These are phyloP conservation scores for Fusarium lyarnte DNA, from an alignment of 2,329 filamentous ascomycete genomes.

Conservation along the genomic window DNA sequence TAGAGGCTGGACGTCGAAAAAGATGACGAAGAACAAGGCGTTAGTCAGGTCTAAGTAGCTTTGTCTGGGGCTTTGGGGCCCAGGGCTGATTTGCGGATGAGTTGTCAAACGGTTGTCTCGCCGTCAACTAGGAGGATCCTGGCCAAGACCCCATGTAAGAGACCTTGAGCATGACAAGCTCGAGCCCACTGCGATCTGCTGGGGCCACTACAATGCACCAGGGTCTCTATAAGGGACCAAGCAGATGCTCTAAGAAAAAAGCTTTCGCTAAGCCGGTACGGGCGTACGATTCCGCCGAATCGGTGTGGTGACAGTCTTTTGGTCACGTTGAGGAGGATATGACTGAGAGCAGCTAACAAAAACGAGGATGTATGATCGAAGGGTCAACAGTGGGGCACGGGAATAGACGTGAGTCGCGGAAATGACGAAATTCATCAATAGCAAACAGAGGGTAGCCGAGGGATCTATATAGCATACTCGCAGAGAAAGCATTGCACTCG, in stretches of 20 bases:
- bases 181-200: constrained; percentile 53
- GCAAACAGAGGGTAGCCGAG: constrained; percentile 35
- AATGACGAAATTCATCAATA: constrained; percentile 40
- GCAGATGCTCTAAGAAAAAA: constrained; percentile 18
- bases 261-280: constrained; percentile 36
- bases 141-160: constrained; percentile 49
- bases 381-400: constrained; percentile 30
- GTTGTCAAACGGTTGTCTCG: constrained; percentile 51
- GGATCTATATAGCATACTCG: constrained; percentile 41
- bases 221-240: constrained; percentile 49
- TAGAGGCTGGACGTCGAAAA: constrained; percentile 40
- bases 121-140: constrained; percentile 54
- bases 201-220: constrained; percentile 52
- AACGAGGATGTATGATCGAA: constrained; percentile 20
- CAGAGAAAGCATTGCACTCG: constrained; percentile 32
- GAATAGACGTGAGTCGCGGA: constrained; percentile 36
- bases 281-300: constrained; percentile 40
- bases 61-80: constrained; percentile 43
- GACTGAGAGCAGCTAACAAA: constrained; percentile 34
- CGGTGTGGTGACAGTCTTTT: constrained; percentile 39
- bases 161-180: constrained; percentile 53
- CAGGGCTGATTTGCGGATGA: constrained; percentile 47
- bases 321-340: constrained; percentile 35
- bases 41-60: constrained; percentile 42
- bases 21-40: constrained; percentile 45